A percentile compares a stretch with the other conserved stretches of the same genome.
These are phyloP conservation scores for Arthroderma sp. DNA, from an alignment of 2,329 filamentous ascomycete species.

Conservation along the genomic window DNA sequence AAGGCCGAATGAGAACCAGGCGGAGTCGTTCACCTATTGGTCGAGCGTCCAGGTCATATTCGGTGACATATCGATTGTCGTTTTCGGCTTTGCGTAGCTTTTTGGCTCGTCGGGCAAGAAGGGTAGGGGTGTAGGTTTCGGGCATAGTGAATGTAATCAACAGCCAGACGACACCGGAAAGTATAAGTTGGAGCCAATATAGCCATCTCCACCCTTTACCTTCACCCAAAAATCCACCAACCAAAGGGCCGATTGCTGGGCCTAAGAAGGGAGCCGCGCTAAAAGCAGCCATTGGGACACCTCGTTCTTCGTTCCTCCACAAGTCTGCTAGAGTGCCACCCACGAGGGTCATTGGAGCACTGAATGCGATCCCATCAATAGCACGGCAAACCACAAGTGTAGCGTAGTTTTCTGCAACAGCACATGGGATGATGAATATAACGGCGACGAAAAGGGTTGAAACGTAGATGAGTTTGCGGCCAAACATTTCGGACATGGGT, in stretches of 20 bases:
- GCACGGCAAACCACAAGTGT: conserved; percentile 64
- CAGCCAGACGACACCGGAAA: conserved; percentile 55
- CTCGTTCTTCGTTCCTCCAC: conserved; percentile 73
- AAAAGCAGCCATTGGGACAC: conserved; percentile 78
- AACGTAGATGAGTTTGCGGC: conserved; percentile 57
- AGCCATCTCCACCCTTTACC: conserved; percentile 66
- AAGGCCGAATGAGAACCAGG: conserved; percentile 67
- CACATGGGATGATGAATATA: conserved; percentile 68
- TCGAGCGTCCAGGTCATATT: conserved; percentile 63
- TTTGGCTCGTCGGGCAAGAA: conserved; percentile 56
- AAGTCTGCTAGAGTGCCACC: conserved; percentile 71
- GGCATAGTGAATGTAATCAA: conserved; percentile 79
- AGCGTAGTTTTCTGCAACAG: conserved; percentile 59
- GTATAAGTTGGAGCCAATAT: conserved; percentile 75
- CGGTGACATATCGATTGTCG: conserved; percentile 56
- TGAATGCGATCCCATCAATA: conserved; percentile 74
- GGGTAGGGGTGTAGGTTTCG: conserved; percentile 73
- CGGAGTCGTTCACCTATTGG: conserved; percentile 54
- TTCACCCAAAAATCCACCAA: conserved; percentile 63
- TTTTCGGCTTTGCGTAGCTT: conserved; percentile 59
- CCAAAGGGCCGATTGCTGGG: conserved; percentile 61
- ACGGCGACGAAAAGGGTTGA: conserved; percentile 57
- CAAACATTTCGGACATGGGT: conserved; percentile 62
- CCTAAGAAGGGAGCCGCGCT: conserved; percentile 72
- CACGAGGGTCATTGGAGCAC: conserved; percentile 73